Conservation (phyloP, 257 asterid species). For the Ajuga chamaepitys region DNA sequence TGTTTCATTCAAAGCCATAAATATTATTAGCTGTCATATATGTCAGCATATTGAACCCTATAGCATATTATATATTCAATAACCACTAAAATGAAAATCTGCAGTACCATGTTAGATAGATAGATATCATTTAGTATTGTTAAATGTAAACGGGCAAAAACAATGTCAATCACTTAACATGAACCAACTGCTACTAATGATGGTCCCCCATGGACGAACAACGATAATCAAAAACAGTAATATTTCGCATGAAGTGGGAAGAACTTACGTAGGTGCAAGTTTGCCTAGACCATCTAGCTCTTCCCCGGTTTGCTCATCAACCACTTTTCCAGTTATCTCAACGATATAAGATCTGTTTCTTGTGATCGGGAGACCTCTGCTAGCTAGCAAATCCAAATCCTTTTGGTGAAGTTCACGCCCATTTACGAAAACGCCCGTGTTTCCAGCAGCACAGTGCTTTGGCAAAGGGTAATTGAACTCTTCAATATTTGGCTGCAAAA, state of each 20-base stretch:
- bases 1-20: too few species aligned
- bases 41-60: too few species aligned
- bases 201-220: background rate
- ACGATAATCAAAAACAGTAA: background rate
- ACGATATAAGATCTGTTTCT: slow-evolving; percentile 54
- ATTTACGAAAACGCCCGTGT: slow-evolving; percentile 63
- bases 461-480: slow-evolving; percentile 71
- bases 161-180: background rate
- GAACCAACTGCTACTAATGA: background rate
- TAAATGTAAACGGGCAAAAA: too few species aligned
- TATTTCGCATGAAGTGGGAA: background rate
- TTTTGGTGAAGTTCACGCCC: slow-evolving; percentile 89
- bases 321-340: slow-evolving; percentile 71
- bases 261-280: slow-evolving; percentile 95
- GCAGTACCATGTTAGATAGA: too few species aligned
- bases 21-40: too few species aligned
- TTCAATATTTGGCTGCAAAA: slow-evolving; percentile 83
- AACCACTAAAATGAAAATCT: too few species aligned
- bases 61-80: too few species aligned
- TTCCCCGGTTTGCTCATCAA: slow-evolving; percentile 80
- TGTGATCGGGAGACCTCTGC: slow-evolving; percentile 73
- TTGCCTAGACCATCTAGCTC: slow-evolving; percentile 83
- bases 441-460: slow-evolving; percentile 75
- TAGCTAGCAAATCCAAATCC: slow-evolving; percentile 72
- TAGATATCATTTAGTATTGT: too few species aligned